A percentile compares a stretch with the other conserved stretches of the same genome.
phyloP scores from a whole-genome alignment of 441 rosid genomes.

The Raphanus hybrid region DNA sequence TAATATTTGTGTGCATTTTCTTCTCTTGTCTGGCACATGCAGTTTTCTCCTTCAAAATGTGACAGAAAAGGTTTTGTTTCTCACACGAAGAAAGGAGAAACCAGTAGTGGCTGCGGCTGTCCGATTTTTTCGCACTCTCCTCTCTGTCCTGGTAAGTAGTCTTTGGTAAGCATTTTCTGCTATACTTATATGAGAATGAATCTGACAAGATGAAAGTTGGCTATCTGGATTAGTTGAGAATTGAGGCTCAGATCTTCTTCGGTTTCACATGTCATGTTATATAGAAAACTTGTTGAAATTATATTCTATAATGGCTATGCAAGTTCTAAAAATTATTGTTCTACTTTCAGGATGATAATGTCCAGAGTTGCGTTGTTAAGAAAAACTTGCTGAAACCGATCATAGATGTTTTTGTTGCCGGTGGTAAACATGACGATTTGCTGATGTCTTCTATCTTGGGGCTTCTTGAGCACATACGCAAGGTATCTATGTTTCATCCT shows the following conservation, averaged over 20 bases:
- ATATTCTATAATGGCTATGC: background rate
- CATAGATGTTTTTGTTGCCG: slow-evolving; percentile 72
- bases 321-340: slow-evolving; percentile 29
- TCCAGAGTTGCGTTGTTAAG: slow-evolving; percentile 73
- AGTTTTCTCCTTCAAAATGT: slow-evolving; percentile 79
- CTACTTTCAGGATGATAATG: slow-evolving; percentile 79
- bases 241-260: background rate
- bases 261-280: slow-evolving; percentile 20
- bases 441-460: slow-evolving; percentile 80
- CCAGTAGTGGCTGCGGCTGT: slow-evolving; percentile 87
- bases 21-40: slow-evolving; percentile 57
- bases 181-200: slow-evolving; percentile 16
- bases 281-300: background rate
- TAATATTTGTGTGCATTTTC: slow-evolving; percentile 29
- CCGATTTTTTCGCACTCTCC: slow-evolving; percentile 87
- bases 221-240: slow-evolving; percentile 20
- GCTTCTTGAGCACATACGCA: slow-evolving; percentile 83
- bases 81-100: slow-evolving; percentile 83
- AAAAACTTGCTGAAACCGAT: slow-evolving; percentile 82
- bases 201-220: slow-evolving; percentile 3
- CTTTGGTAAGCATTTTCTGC: background rate
- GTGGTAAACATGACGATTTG: slow-evolving; percentile 80
- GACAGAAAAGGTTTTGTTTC: slow-evolving; percentile 77
- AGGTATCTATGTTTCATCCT: slow-evolving; percentile 52
- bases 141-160: slow-evolving; percentile 75